Evolutionary conservation across 805 yeast species (phyloP).

Genomic region (Zygotorulaspora sp.): DNA sequence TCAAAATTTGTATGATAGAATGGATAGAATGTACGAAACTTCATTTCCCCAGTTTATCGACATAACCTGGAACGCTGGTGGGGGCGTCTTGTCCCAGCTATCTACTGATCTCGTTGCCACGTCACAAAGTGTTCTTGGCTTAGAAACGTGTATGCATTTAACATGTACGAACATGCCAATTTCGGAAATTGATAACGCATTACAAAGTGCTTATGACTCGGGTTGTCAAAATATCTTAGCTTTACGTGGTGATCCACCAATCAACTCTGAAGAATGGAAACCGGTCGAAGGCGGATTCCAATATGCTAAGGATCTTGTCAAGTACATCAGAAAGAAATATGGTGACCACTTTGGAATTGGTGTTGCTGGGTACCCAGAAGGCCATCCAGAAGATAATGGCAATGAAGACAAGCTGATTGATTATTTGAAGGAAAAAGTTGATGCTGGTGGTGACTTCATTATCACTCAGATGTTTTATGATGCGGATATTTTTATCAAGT

Average conservation of each 20-base stretch:
- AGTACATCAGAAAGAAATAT: constrained; percentile 66
- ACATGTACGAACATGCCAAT: constrained; percentile 95
- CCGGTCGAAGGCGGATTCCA: constrained; percentile 66
- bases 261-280: constrained; percentile 43
- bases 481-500: constrained; percentile 71
- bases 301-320: constrained; percentile 83
- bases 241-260: constrained; percentile 91
- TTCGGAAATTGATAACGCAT: constrained; percentile 75
- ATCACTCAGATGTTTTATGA: constrained; percentile 98
- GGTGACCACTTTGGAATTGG: constrained; percentile 93
- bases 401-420: constrained; percentile 49
- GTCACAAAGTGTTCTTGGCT: constrained; percentile 81
- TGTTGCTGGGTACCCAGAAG: constrained; percentile 97
- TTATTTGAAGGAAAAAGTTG: constrained; percentile 80
- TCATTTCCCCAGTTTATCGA: constrained; percentile 84
- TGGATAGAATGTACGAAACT: constrained; percentile 94
- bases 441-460: constrained; percentile 90
- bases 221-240: constrained; percentile 97
- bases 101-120: constrained; percentile 92
- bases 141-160: constrained; percentile 96
- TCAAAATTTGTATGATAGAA: constrained; percentile 90
- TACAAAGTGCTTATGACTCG: constrained; percentile 75
- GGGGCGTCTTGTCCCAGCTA: constrained; percentile 63
- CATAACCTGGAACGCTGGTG: constrained; percentile 99
- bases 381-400: constrained; percentile 79